Evolutionary conservation across 129 eudicot genomes (phyloP).

Genomic region (Escallonia rubra): DNA sequence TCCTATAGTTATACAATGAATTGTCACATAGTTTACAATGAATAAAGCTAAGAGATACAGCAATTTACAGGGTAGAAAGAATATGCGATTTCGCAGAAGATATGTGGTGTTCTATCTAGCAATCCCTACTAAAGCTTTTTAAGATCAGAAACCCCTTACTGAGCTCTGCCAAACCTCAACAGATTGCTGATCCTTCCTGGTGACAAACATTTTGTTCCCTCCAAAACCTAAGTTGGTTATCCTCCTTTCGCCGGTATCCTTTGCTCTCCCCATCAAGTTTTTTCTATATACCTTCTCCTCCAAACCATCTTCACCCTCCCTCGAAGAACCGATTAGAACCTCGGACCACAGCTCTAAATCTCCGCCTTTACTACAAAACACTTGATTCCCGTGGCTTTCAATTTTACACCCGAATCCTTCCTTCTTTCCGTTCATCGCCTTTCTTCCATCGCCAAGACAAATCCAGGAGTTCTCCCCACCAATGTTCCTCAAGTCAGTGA

Average conservation of each 20-base stretch:
- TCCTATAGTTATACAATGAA: too few relatives aligned
- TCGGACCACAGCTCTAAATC: slow-evolving; percentile 90
- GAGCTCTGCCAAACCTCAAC: slow-evolving; percentile 96
- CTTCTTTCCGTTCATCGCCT: slow-evolving; percentile 56
- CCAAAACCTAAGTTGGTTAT: slow-evolving; percentile 70
- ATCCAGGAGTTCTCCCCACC: slow-evolving; percentile 49
- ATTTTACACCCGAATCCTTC: slow-evolving; percentile 79
- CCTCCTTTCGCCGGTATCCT: slow-evolving; percentile 56
- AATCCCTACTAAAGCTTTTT: too few relatives aligned
- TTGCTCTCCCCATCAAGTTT: slow-evolving; percentile 72
- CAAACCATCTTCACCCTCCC: slow-evolving; percentile 15
- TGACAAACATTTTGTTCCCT: slow-evolving; percentile 91
- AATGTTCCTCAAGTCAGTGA: slow-evolving; percentile 61
- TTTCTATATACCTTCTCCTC: slow-evolving; percentile 61
- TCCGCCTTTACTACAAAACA: slow-evolving; percentile 81
- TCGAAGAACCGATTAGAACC: slow-evolving; percentile 45
- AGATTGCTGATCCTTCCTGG: slow-evolving; percentile 79
- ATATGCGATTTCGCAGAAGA: too few relatives aligned
- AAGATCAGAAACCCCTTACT: slow-evolving; percentile 38
- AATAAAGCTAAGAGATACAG: too few relatives aligned
- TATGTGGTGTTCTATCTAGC: too few relatives aligned
- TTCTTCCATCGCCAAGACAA: slow-evolving; percentile 70
- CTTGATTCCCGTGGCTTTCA: slow-evolving; percentile 65
- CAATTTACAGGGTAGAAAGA: too few relatives aligned
- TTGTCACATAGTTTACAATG: too few relatives aligned